These are phyloP conservation scores for Suillus tomentosus DNA, from an alignment of 768 basidiomycete genomes.

Conservation along the genomic window DNA sequence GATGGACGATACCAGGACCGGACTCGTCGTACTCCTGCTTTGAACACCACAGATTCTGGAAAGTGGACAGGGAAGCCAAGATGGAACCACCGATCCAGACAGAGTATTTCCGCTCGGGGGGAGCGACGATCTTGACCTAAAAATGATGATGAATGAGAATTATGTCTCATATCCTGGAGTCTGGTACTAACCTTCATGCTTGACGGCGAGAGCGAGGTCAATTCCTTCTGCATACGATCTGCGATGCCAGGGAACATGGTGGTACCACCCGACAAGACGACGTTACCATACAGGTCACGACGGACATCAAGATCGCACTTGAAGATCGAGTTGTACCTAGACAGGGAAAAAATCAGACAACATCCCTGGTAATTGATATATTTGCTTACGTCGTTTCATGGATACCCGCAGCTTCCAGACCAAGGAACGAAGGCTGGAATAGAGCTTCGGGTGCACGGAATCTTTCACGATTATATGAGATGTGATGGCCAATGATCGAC, in stretches of 20 bases:
- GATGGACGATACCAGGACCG: constrained; percentile 78
- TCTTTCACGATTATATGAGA: constrained; percentile 23
- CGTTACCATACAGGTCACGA: constrained; percentile 37
- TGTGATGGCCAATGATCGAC: constrained; percentile 5
- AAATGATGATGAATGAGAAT: constrained; percentile 8
- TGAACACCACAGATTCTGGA: constrained; percentile 96
- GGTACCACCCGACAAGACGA: constrained; percentile 73
- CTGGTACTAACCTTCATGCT: constrained; percentile 72
- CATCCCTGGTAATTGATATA: neutral
- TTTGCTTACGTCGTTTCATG: constrained; percentile 60
- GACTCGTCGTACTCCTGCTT: constrained; percentile 92
- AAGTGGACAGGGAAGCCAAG: constrained; percentile 86
- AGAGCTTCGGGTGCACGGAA: constrained; percentile 61
- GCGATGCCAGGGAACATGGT: constrained; percentile 97
- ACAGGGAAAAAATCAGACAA: constrained; percentile 10
- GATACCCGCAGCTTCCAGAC: constrained; percentile 84
- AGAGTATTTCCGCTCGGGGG: constrained; percentile 93
- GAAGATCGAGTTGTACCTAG: constrained; percentile 58
- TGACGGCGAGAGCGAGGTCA: constrained; percentile 74
- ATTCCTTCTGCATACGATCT: constrained; percentile 95
- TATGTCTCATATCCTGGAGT: neutral
- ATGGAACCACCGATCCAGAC: constrained; percentile 94
- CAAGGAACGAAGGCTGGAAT: constrained; percentile 61
- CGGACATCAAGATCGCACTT: constrained; percentile 73
- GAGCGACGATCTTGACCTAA: constrained; percentile 88